A percentile compares a stretch with the other conserved stretches of the same genome.
Evolutionary conservation across 495 filamentous ascomycete species (phyloP).

Genomic region (Delitschia confertaspora): DNA sequence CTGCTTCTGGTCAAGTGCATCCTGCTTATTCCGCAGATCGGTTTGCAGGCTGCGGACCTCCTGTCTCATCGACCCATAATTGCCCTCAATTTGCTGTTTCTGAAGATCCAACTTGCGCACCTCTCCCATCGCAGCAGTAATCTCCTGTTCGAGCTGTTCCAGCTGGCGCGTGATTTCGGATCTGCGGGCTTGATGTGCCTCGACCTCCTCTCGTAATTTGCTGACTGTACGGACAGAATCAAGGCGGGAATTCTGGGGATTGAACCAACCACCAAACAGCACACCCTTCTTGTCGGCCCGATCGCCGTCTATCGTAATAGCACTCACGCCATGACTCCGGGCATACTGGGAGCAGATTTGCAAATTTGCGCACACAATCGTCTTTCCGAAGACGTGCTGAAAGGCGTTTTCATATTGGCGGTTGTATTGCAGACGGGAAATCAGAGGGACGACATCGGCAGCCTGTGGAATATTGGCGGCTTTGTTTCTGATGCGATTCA

Average conservation of each 20-base stretch:
- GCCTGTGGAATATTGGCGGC: slow-evolving; percentile 69
- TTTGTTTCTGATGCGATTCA: slow-evolving; percentile 65
- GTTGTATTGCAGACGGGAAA: slow-evolving; percentile 78
- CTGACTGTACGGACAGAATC: slow-evolving; percentile 71
- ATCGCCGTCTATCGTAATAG: slow-evolving; percentile 90
- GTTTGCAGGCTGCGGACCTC: slow-evolving; percentile 63
- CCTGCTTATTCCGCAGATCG: slow-evolving; percentile 63
- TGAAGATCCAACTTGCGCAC: slow-evolving; percentile 76
- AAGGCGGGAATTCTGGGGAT: slow-evolving; percentile 70
- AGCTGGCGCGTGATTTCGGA: slow-evolving; percentile 55
- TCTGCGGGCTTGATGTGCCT: slow-evolving; percentile 51
- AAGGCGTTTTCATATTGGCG: slow-evolving; percentile 72
- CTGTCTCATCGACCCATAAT: slow-evolving; percentile 67
- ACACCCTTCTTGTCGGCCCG: slow-evolving; percentile 88
- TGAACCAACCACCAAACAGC: slow-evolving; percentile 85
- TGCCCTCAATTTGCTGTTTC: slow-evolving; percentile 66
- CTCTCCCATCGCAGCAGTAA: slow-evolving; percentile 71
- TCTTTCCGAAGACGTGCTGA: slow-evolving; percentile 89
- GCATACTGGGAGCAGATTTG: slow-evolving; percentile 80
- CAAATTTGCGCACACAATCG: slow-evolving; percentile 85
- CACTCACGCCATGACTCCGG: slow-evolving; percentile 78
- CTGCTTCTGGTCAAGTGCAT: slow-evolving; percentile 64
- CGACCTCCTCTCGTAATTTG: slow-evolving; percentile 65
- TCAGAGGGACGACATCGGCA: slow-evolving; percentile 75
- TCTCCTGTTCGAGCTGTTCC: slow-evolving; percentile 71